These are phyloP conservation scores for Sugiyamaella mastotermitis DNA, from an alignment of 805 yeast species.

Conservation along the genomic window DNA sequence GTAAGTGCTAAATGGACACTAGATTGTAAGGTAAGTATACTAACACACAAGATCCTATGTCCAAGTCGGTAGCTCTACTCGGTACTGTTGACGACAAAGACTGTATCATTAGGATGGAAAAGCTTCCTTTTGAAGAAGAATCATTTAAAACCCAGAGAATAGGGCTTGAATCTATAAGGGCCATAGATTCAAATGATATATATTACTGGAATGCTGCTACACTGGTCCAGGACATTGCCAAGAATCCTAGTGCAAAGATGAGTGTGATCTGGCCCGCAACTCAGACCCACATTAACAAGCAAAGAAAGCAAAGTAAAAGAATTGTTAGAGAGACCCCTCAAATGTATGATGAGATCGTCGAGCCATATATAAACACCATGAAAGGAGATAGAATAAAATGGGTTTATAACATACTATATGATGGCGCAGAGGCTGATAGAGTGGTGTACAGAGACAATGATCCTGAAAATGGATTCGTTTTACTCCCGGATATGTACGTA, in stretches of 20 bases:
- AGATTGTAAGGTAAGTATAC: neutral
- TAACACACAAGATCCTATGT: constrained; percentile 45
- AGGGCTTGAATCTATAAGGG: constrained; percentile 23
- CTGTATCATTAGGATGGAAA: constrained; percentile 72
- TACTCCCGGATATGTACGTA: constrained; percentile 94
- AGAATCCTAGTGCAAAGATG: constrained; percentile 57
- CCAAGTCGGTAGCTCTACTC: constrained; percentile 58
- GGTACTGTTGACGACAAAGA: constrained; percentile 56
- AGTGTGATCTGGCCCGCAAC: constrained; percentile 88
- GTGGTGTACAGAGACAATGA: constrained; percentile 64
- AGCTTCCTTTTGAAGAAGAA: constrained; percentile 49
- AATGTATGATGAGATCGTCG: constrained; percentile 52
- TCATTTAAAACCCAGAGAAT: constrained; percentile 1
- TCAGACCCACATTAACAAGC: constrained; percentile 73
- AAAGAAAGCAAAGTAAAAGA: constrained; percentile 52
- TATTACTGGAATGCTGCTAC: constrained; percentile 73
- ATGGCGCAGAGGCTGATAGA: constrained; percentile 80
- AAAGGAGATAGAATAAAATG: constrained; percentile 75
- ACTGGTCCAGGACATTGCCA: constrained; percentile 38
- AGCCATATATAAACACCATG: constrained; percentile 73
- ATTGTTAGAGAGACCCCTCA: constrained; percentile 77
- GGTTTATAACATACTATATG: constrained; percentile 78
- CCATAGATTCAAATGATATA: constrained; percentile 69
- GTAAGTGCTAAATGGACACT: too few relatives aligned
- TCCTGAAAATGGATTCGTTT: constrained; percentile 51